phyloP scores from a whole-genome alignment of 495 filamentous ascomycete species.

The Wilcoxina mikolae region DNA sequence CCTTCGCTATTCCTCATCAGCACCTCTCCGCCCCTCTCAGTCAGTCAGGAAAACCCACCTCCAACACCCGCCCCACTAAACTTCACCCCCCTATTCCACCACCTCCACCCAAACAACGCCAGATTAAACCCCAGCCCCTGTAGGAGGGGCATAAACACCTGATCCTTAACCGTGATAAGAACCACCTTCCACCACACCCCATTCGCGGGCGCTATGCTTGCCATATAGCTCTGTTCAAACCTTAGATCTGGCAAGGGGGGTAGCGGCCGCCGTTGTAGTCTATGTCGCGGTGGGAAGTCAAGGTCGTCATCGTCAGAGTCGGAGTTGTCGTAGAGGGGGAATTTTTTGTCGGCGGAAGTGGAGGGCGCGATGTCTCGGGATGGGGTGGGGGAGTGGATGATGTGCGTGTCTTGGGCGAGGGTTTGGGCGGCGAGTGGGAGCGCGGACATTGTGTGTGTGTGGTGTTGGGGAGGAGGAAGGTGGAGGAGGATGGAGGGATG shows the following conservation, averaged over 20 bases:
- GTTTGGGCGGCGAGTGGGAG: slow-evolving; percentile 16
- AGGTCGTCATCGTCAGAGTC: slow-evolving; percentile 7
- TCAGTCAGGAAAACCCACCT: not conserved
- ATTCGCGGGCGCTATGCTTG: slow-evolving; percentile 61
- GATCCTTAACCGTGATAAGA: slow-evolving; percentile 76
- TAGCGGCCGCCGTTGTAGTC: slow-evolving; percentile 29
- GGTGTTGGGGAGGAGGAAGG: not conserved
- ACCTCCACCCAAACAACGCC: slow-evolving; percentile 14
- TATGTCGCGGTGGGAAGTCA: slow-evolving; percentile 1
- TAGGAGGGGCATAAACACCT: slow-evolving; percentile 40
- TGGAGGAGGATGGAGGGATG: no score
- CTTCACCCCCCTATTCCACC: slow-evolving; percentile 25
- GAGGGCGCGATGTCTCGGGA: slow-evolving; percentile 11
- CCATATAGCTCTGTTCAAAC: slow-evolving; percentile 94
- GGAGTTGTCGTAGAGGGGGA: slow-evolving; percentile 1
- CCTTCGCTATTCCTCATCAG: slow-evolving; percentile 7
- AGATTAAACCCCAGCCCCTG: slow-evolving; percentile 23
- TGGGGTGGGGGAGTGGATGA: slow-evolving; percentile 1
- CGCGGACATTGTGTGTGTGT: slow-evolving; percentile 4
- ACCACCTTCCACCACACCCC: slow-evolving; percentile 54
- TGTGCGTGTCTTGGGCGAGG: slow-evolving; percentile 18
- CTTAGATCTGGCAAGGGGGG: slow-evolving; percentile 83
- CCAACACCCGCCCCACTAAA: slow-evolving; percentile 3
- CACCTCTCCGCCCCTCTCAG: not conserved
- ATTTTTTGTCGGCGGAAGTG: slow-evolving; percentile 11